Evolutionary conservation across 1,284 basidiomycete genomes (phyloP).

Genomic region (Singerocomus inundabilis): DNA sequence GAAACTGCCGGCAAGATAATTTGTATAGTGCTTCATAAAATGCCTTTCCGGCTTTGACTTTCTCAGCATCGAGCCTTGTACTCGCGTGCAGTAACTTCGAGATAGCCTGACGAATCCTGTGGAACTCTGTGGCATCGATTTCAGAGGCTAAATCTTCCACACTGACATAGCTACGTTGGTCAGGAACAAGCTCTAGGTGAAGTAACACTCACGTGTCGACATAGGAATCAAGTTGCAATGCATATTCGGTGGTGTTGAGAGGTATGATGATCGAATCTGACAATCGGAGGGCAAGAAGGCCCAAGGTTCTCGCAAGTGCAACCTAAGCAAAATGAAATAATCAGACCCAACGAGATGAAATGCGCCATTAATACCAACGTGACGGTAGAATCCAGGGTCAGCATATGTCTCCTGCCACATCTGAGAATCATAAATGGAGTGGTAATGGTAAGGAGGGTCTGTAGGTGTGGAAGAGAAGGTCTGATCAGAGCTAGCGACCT

Average conservation of each 20-base stretch:
- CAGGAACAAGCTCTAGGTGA: neutral
- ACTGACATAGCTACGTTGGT: conserved; percentile 32
- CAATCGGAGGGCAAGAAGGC: conserved; percentile 60
- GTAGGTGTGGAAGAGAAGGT: conserved; percentile 37
- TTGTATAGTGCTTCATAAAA: conserved; percentile 37
- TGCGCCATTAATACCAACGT: conserved; percentile 42
- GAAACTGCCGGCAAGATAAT: conserved; percentile 1
- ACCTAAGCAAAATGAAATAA: conserved; percentile 37
- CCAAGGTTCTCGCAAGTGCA: conserved; percentile 62
- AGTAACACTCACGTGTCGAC: conserved; percentile 46
- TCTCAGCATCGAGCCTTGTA: conserved; percentile 52
- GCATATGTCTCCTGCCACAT: conserved; percentile 74
- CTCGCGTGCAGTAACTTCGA: conserved; percentile 51
- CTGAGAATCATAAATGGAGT: conserved; percentile 80
- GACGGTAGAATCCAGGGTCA: conserved; percentile 74
- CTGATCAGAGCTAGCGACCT: conserved; percentile 47
- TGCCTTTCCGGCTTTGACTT: conserved; percentile 36
- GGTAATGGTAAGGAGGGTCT: conserved; percentile 78
- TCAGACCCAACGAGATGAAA: neutral
- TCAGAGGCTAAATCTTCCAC: conserved; percentile 44
- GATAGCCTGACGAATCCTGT: conserved; percentile 49
- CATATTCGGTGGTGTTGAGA: conserved; percentile 77
- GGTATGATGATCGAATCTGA: conserved; percentile 62
- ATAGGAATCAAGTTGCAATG: conserved; percentile 61
- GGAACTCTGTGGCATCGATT: conserved; percentile 43